These are phyloP conservation scores for Aspergillus udagawae DNA, from an alignment of 2,329 filamentous ascomycete genomes.

Conservation along the genomic window DNA sequence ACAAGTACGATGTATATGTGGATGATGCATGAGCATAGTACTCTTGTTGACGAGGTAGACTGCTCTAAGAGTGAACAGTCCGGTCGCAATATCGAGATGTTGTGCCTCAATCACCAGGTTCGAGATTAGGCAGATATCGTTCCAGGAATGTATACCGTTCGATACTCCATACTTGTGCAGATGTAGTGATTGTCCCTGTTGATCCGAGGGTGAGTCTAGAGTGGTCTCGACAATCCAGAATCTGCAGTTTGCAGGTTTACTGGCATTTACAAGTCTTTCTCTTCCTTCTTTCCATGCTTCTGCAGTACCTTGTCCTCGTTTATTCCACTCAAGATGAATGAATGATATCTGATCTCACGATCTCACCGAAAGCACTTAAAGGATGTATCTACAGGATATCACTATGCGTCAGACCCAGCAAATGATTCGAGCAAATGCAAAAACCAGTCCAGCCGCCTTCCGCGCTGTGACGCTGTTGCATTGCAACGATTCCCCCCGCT, in stretches of 20 bases:
- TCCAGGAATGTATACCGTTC: not conserved
- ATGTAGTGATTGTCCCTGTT: not conserved
- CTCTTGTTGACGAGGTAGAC: too few relatives aligned
- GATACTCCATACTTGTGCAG: too few relatives aligned
- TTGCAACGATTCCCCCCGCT: not conserved
- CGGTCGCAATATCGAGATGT: too few relatives aligned
- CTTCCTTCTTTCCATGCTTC: too few relatives aligned
- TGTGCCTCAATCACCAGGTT: too few relatives aligned
- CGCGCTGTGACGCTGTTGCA: not conserved
- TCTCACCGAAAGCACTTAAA: too few relatives aligned
- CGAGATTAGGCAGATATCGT: not conserved
- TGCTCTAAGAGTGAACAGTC: too few relatives aligned
- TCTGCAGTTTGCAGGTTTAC: not conserved
- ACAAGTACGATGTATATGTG: conserved; percentile 60
- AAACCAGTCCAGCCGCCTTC: not conserved
- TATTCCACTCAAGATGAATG: not conserved
- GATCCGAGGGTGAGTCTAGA: not conserved
- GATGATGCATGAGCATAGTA: conserved; percentile 39
- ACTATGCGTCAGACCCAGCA: not conserved
- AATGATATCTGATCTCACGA: too few relatives aligned
- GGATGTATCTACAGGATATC: not conserved
- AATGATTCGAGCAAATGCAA: not conserved
- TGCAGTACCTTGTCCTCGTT: not conserved
- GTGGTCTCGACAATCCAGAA: not conserved
- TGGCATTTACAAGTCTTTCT: too few relatives aligned